Percentiles rank a stretch among this genome's conserved stretches.
phyloP scores from a whole-genome alignment of 345 rosid species.

The Psidium friedrichsthalianum region DNA sequence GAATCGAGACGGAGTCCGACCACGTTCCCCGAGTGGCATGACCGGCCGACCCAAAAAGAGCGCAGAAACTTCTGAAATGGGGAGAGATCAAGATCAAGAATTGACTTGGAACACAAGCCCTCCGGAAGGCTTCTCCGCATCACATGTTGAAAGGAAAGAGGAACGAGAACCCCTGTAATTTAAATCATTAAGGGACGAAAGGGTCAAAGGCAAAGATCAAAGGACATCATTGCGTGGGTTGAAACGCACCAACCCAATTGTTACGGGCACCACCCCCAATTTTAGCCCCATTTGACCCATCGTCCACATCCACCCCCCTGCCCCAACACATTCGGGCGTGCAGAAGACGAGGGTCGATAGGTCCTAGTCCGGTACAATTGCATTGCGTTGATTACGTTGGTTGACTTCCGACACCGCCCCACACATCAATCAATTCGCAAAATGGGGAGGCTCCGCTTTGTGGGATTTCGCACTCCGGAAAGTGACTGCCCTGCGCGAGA shows the following conservation, averaged over 20 bases:
- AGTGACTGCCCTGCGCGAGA: neutral
- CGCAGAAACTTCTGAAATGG: neutral
- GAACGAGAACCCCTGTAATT: neutral
- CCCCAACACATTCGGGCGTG: neutral
- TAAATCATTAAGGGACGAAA: neutral
- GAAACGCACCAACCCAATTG: neutral
- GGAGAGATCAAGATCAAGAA: neutral
- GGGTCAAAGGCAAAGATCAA: neutral
- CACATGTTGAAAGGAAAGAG: neutral
- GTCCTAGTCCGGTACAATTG: neutral
- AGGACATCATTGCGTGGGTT: neutral
- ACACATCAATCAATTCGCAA: neutral
- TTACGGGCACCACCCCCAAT: no score
- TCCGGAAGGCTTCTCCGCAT: neutral
- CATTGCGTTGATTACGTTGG: neutral
- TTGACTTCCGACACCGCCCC: neutral
- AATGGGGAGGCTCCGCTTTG: neutral
- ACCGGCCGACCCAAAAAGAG: neutral
- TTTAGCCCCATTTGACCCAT: neutral
- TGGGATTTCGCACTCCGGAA: neutral
- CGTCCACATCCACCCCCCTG: no score
- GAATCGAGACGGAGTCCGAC: neutral
- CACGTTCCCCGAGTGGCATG: neutral
- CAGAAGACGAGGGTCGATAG: neutral
- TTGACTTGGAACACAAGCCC: neutral